phyloP scores from a whole-genome alignment of 208 protist species.

The Leishmania guyanensis region DNA sequence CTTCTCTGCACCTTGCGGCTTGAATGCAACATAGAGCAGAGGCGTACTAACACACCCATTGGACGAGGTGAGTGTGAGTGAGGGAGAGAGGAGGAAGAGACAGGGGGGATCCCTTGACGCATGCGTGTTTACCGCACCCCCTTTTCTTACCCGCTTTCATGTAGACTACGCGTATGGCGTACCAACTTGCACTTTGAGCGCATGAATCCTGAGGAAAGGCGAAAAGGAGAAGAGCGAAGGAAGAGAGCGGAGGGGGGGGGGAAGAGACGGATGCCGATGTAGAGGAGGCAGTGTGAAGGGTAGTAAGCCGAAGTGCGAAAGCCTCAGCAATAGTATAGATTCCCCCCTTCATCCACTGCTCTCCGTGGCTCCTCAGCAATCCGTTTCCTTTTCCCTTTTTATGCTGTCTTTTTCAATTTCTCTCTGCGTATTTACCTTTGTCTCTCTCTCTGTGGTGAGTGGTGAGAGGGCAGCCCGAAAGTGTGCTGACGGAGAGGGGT shows the following conservation, averaged over 20 bases:
- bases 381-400: not conserved
- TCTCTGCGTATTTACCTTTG: no score
- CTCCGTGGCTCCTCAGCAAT: no score
- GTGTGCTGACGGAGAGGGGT: no score
- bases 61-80: not conserved
- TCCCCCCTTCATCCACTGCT: no score
- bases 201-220: not conserved
- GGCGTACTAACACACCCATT: not conserved
- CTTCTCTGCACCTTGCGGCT: not conserved
- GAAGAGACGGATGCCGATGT: not conserved
- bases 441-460: no score
- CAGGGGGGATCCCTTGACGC: not conserved
- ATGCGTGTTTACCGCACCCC: not conserved
- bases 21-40: not conserved
- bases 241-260: not conserved
- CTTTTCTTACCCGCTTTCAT: not conserved
- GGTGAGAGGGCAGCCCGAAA: no score
- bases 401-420: conserved; percentile 1
- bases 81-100: not conserved
- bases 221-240: not conserved
- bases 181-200: not conserved
- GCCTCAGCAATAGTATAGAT: not conserved
- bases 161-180: not conserved
- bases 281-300: not conserved
- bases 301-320: not conserved